Evolutionary conservation across 352 stramenopile species (phyloP), one percentile per base, ranked within the genome.

Genomic region (Phytophthora megakarya): DNA sequence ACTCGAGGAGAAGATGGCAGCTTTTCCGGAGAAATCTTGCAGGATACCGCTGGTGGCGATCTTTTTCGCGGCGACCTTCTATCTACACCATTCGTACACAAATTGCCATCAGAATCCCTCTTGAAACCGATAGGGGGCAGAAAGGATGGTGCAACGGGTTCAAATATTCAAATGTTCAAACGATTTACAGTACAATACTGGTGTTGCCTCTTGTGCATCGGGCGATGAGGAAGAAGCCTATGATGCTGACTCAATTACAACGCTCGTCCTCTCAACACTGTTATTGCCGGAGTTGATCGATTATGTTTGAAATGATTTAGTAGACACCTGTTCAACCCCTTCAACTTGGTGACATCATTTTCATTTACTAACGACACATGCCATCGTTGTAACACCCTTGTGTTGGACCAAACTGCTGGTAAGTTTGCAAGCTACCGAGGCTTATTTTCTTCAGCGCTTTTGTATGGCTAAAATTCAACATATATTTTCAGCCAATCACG

Each of bases 51-150:
- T 11, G 30, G 8, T 35, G 30, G 30, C 3, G 30, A 35, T 42
- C 42, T 19, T 48, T 48, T 52, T 52, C 45, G 45, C 28, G 45
- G 26, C 42, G 42, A 48, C 42, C 42, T 48, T 32, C 42, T 23
- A 48, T 40, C 19, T 52, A 52, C 45, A 52, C 45, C 38, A 39
- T 19, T 16, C 45, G n/a, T 18, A 52, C 45, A 52, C 26, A 55
- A 19, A 15, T 23, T 35, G 12, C 35, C 26, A 18, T 39, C 18
- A 25, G 21, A 39, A 40, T 22, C 19, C 32, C 47, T 44, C 9
- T 7, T 10, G 19, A 55, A 44, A 55, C 2, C 13, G 45, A 40
- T 51, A 16, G 2, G 25, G 3, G 25, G 18, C 11, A 47, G 38
- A 43, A 43, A 16, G 37, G 37, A 43, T 15, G 33, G 33, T 40